Evolutionary conservation across 345 rosid species (phyloP).

Genomic region (Pistacia atlantica): DNA sequence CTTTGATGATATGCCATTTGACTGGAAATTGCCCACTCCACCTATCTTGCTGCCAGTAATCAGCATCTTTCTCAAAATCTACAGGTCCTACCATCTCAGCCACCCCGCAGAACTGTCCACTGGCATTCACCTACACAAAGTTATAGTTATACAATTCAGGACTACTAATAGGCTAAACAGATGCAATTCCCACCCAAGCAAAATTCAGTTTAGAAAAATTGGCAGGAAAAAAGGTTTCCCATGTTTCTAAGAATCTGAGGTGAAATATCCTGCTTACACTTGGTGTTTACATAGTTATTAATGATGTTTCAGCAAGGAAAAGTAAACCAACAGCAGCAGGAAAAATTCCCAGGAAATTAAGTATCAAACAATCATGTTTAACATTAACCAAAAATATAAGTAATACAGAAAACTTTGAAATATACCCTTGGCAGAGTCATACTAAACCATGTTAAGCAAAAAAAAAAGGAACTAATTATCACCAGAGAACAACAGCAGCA

Average conservation of each 20-base stretch:
- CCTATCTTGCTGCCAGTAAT: slow-evolving; percentile 74
- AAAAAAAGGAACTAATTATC: background rate
- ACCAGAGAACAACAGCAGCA: background rate
- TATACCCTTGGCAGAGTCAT: background rate
- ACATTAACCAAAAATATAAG: background rate
- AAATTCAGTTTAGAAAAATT: slow-evolving; percentile 5
- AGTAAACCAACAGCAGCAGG: slow-evolving; percentile 4
- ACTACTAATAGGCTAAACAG: background rate
- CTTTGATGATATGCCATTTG: slow-evolving; percentile 70
- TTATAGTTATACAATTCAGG: background rate
- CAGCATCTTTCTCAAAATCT: slow-evolving; percentile 72
- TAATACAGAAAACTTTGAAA: background rate
- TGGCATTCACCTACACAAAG: slow-evolving; percentile 64
- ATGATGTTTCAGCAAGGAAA: slow-evolving; percentile 2
- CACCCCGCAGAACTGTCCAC: slow-evolving; percentile 82
- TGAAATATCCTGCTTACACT: background rate
- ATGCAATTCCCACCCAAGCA: background rate
- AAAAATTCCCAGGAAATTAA: background rate
- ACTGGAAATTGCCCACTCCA: slow-evolving; percentile 89
- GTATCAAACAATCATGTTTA: background rate
- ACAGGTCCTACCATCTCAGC: slow-evolving; percentile 75
- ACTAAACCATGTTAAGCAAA: background rate
- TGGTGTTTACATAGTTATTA: background rate
- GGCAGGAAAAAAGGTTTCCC: background rate
- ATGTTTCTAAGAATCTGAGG: background rate